phyloP scores from a whole-genome alignment of 2,329 filamentous ascomycete species.

The Neocatenulostroma microsporum region DNA sequence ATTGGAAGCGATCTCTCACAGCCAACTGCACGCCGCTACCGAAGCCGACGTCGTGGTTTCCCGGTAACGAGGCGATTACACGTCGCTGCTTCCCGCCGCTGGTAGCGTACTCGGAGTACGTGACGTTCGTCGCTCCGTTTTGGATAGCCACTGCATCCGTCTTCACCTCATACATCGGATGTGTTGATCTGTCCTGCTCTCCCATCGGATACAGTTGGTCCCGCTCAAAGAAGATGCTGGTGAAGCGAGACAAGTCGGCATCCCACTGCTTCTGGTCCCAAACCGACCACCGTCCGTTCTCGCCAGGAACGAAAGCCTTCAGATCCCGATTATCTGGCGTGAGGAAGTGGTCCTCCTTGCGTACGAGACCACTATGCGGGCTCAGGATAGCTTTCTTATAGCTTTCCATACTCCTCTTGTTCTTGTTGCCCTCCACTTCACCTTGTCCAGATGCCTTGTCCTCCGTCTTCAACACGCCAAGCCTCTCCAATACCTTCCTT shows the following conservation, averaged over 20 bases:
- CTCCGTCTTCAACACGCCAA: constrained; percentile 27
- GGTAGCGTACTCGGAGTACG: constrained; percentile 46
- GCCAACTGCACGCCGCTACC: constrained; percentile 73
- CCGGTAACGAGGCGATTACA: constrained; percentile 76
- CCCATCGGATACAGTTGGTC: constrained; percentile 29
- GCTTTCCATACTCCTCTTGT: constrained; percentile 14
- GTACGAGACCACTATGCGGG: constrained; percentile 8
- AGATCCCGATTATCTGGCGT: constrained; percentile 15
- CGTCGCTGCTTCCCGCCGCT: constrained; percentile 62
- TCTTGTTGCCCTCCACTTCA: constrained; percentile 29
- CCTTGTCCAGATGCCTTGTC: constrained; percentile 50
- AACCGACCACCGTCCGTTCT: constrained; percentile 47
- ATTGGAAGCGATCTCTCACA: constrained; percentile 74
- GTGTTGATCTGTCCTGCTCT: no score
- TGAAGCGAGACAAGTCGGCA: constrained; percentile 76
- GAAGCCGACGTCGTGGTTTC: constrained; percentile 93
- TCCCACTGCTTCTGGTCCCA: constrained; percentile 83
- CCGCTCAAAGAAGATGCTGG: constrained; percentile 64
- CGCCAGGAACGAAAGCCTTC: constrained; percentile 23
- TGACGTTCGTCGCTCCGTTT: constrained; percentile 50
- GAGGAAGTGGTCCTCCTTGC: constrained; percentile 17
- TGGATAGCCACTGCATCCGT: constrained; percentile 16
- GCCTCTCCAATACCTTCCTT: constrained; percentile 14
- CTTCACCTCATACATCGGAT: constrained; percentile 16
- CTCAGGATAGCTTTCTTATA: constrained; percentile 8